Evolutionary conservation across 2,329 filamentous ascomycete genomes (phyloP).

Genomic region (Diaporthe longicolla): DNA sequence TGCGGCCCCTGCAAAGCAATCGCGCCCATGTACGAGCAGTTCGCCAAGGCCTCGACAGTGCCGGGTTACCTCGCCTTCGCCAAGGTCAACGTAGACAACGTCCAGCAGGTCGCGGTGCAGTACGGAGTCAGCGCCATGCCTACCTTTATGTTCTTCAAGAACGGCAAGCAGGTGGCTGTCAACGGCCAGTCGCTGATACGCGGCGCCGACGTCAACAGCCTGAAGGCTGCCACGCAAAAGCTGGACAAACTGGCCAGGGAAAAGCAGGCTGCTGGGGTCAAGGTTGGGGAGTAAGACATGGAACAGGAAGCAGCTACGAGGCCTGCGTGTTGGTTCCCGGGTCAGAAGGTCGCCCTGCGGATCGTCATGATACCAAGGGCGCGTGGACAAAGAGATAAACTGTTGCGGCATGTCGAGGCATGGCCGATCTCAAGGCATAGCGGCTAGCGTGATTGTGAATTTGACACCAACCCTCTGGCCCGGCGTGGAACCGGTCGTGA

Average conservation of each 20-base stretch:
- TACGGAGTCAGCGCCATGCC: conserved; percentile 70
- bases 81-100: conserved; percentile 71
- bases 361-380: background rate
- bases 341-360: too few relatives aligned
- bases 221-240: conserved; percentile 55
- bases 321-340: background rate
- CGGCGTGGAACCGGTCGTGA: background rate
- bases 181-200: conserved; percentile 55
- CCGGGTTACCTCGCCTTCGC: conserved; percentile 66
- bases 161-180: conserved; percentile 61
- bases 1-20: conserved; percentile 74
- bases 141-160: conserved; percentile 72
- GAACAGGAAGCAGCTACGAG: too few relatives aligned
- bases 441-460: background rate
- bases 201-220: conserved; percentile 52
- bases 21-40: conserved; percentile 66
- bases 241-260: conserved; percentile 54
- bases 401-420: too few relatives aligned
- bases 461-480: background rate
- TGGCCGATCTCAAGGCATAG: background rate
- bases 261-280: conserved; percentile 46
- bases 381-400: background rate
- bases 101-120: conserved; percentile 63
- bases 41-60: conserved; percentile 57
- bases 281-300: conserved; percentile 31